Percentiles rank a stretch among this genome's conserved stretches.
phyloP scores from a whole-genome alignment of 768 basidiomycete genomes.

The Arthromyces matolae region DNA sequence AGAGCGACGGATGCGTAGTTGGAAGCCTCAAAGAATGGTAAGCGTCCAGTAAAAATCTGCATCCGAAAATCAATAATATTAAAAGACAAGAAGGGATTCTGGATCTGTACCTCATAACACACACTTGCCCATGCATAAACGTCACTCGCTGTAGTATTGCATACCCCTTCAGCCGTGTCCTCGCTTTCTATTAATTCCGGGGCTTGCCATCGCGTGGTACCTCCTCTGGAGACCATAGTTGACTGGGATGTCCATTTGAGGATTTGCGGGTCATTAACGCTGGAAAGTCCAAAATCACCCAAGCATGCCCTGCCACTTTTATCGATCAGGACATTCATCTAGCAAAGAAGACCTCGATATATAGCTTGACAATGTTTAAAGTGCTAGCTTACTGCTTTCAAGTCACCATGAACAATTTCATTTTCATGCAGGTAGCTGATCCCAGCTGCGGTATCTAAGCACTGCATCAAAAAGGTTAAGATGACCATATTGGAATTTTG shows the following conservation, averaged over 20 bases:
- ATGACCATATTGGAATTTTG: no score
- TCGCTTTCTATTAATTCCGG: conserved; percentile 20
- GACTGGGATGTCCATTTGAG: no score
- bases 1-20: conserved; percentile 14
- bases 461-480: no score
- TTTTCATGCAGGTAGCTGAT: conserved; percentile 22
- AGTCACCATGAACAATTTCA: conserved; percentile 27
- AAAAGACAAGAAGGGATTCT: neutral
- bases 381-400: conserved; percentile 19
- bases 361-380: neutral
- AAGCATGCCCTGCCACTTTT: conserved; percentile 21
- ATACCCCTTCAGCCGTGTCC: neutral
- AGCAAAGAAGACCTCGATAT: neutral
- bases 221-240: conserved; percentile 12
- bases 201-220: conserved; percentile 25
- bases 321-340: conserved; percentile 25
- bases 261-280: conserved; percentile 19
- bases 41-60: conserved; percentile 23
- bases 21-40: conserved; percentile 19
- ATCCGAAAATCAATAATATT: neutral
- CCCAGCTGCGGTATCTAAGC: conserved; percentile 22
- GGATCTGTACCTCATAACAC: conserved; percentile 25
- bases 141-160: conserved; percentile 21
- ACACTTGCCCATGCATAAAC: conserved; percentile 26
- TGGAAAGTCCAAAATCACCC: conserved; percentile 26